These are phyloP conservation scores for Fusarium incarnatum DNA, from an alignment of 2,329 filamentous ascomycete species.

Conservation along the genomic window DNA sequence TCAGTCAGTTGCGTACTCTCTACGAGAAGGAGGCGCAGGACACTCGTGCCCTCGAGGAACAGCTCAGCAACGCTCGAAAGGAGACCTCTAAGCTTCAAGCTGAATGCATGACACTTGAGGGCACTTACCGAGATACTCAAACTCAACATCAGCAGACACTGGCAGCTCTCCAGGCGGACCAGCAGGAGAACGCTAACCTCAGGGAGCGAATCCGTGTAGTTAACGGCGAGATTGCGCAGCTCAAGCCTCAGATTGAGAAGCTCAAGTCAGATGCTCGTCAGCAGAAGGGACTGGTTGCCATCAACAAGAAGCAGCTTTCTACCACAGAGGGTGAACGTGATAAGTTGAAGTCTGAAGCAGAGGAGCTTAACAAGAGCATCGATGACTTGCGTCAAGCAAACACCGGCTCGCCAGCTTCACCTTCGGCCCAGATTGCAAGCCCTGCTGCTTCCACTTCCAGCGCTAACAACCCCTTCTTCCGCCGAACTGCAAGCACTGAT, in stretches of 20 bases:
- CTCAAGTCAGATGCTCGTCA: slow-evolving; percentile 91
- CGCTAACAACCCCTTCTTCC: slow-evolving; percentile 96
- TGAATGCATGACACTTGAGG: slow-evolving; percentile 86
- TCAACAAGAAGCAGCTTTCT: slow-evolving; percentile 97
- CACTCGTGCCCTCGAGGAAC: slow-evolving; percentile 85
- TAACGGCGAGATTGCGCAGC: slow-evolving; percentile 83
- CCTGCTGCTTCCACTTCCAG: slow-evolving; percentile 76
- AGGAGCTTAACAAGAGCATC: slow-evolving; percentile 72
- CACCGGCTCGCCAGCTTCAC: slow-evolving; percentile 61
- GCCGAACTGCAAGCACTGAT: slow-evolving; percentile 72
- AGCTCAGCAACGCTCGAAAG: slow-evolving; percentile 77
- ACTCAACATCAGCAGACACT: slow-evolving; percentile 82
- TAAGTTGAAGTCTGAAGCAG: slow-evolving; percentile 83
- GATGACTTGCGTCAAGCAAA: slow-evolving; percentile 68
- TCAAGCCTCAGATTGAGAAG: slow-evolving; percentile 94
- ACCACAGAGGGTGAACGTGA: slow-evolving; percentile 91
- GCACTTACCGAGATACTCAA: slow-evolving; percentile 82
- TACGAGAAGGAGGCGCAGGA: slow-evolving; percentile 95
- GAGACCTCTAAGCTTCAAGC: slow-evolving; percentile 87
- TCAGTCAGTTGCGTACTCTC: slow-evolving; percentile 85
- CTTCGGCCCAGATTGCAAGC: slow-evolving; percentile 69
- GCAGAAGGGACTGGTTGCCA: slow-evolving; percentile 95
- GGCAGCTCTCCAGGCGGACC: slow-evolving; percentile 82
- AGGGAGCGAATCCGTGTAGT: slow-evolving; percentile 88
- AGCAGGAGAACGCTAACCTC: slow-evolving; percentile 85